Conservation (phyloP, 805 yeast genomes). For the Lipomyces chichibuensis region DNA sequence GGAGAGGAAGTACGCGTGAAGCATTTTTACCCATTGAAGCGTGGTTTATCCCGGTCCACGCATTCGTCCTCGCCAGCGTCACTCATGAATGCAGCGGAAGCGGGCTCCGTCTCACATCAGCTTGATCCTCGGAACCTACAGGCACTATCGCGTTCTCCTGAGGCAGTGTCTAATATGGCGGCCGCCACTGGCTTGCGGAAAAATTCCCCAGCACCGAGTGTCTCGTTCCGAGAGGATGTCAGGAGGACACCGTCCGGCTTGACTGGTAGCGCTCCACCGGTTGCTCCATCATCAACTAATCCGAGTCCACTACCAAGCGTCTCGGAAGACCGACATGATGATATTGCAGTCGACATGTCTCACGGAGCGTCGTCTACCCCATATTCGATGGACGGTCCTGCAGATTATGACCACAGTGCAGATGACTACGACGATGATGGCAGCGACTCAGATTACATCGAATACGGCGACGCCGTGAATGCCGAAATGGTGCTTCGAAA, state of each 20-base stretch:
- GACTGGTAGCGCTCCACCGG: neutral
- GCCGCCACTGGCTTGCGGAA: neutral
- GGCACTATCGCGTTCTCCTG: neutral
- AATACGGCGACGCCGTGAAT: slow-evolving; percentile 14
- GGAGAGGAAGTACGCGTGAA: slow-evolving; percentile 22
- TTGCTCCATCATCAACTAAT: neutral
- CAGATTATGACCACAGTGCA: neutral
- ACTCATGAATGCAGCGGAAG: neutral
- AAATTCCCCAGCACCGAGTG: slow-evolving; percentile 30
- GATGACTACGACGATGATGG: slow-evolving; percentile 27
- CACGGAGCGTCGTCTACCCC: neutral
- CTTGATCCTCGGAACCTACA: neutral
- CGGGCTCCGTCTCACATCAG: neutral
- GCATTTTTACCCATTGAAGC: slow-evolving; percentile 31
- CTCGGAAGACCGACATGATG: slow-evolving; percentile 6
- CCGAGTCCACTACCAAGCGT: slow-evolving; percentile 10
- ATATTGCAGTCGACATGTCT: neutral
- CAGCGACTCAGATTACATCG: slow-evolving; percentile 25
- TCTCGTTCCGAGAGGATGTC: slow-evolving; percentile 26
- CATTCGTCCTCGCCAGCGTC: slow-evolving; percentile 31
- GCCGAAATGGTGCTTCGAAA: slow-evolving; percentile 15
- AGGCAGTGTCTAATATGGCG: neutral
- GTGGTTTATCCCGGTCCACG: slow-evolving; percentile 30
- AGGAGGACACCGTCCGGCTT: slow-evolving; percentile 15
- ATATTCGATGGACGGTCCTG: neutral